Evolutionary conservation across 1,139 yeast genomes (phyloP).

Genomic region (Diutina sp.): DNA sequence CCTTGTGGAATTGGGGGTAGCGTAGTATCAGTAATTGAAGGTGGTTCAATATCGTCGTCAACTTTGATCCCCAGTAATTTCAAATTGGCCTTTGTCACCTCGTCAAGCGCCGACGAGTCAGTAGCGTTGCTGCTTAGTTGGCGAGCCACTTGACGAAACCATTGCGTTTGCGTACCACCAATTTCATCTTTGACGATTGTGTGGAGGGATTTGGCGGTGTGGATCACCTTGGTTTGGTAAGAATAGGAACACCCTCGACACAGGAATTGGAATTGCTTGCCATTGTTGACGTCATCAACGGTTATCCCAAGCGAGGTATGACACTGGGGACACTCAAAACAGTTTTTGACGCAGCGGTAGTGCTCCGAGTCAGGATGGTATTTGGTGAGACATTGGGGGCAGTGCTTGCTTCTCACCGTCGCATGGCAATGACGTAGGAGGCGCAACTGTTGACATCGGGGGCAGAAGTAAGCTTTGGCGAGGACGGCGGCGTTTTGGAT

Average conservation of each 20-base stretch:
- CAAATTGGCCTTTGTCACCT: background rate
- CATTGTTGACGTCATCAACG: constrained; percentile 13
- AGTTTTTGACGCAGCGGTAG: constrained; percentile 20
- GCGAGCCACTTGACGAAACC: background rate
- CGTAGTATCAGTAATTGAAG: background rate
- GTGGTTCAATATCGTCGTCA: background rate
- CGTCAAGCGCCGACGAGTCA: background rate
- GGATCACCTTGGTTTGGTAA: constrained; percentile 17
- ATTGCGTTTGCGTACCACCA: background rate
- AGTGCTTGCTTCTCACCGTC: constrained; percentile 17
- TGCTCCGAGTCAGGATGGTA: constrained; percentile 12
- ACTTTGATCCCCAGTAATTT: background rate
- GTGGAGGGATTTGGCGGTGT: constrained; percentile 22
- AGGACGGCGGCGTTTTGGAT: constrained; percentile 3
- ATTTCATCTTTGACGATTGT: constrained; percentile 14
- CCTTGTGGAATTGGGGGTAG: background rate
- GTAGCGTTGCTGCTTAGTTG: background rate
- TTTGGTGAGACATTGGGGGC: constrained; percentile 25
- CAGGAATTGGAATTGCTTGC: constrained; percentile 21
- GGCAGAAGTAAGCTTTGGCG: constrained; percentile 22
- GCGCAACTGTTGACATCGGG: constrained; percentile 20
- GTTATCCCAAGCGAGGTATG: constrained; percentile 14
- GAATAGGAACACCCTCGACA: constrained; percentile 20
- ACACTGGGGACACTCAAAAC: constrained; percentile 29
- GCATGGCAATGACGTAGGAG: constrained; percentile 16